Base-by-base conservation (phyloP, 163 green algal genomes). In the Volvox carteri region DNA sequence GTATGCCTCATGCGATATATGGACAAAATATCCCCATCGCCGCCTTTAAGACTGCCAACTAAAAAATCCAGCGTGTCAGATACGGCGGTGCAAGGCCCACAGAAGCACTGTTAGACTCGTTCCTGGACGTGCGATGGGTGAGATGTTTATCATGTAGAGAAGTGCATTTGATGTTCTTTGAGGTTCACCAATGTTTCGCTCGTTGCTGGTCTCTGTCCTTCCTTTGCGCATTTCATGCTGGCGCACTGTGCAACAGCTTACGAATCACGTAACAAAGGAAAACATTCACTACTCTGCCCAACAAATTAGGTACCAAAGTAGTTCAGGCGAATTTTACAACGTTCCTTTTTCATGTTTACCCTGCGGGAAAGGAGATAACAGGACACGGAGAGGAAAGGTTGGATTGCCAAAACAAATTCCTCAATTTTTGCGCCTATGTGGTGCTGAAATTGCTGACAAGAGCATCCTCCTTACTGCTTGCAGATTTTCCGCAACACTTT, bases 401-500 rank as follows among this genome's bases (percentile, higher is more conserved):
- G 4, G 54, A n/a, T n/a, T n/a, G n/a, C n/a, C n/a, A n/a, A n/a
- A n/a, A 30, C 5, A 65, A 65, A 65, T 65, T 11, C 8, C 54
- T 65, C 4, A 65, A 65, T 65, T 19, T 23, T 8, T 65, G 54
- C 54, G 7, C 28, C 54, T 65, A 25, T 65, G 54, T 65, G 54
- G 19, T 7, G 54, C 54, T 5, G 28, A 65, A 65, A 12, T 19
- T 23, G 5, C 54, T 65, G 28, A 23, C 54, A 30, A 65, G 19
- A 4, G 3, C 25, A 23, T 8, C 8, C 19, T 65, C 19, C 6
- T 12, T 2, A 65, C 54, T 65, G 54, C 5, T 4, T 65, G n/a
- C 80, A 87, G 80, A 87, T 87, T 44, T 87, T 79, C 80, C 62
- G 80, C 1, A 72, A 52, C 46, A 70, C 42, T 0, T 70, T 52